These are phyloP conservation scores for Globisporangium cystogenes DNA, from an alignment of 352 stramenopile genomes.

Conservation along the genomic window DNA sequence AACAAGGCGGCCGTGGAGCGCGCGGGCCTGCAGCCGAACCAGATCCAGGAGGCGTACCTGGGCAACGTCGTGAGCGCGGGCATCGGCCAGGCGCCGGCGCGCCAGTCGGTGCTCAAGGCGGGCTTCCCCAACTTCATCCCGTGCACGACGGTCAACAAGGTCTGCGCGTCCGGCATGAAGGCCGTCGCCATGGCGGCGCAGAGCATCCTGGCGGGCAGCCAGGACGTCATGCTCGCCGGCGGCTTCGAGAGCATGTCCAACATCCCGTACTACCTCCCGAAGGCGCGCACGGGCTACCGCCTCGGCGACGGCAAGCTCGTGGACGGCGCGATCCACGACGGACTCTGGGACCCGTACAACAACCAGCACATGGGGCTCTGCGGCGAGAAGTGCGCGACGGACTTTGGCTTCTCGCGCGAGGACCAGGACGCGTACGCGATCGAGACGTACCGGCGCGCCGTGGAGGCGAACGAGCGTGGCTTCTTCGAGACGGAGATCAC, in stretches of 20 bases:
- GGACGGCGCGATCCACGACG: slow-evolving; percentile 93
- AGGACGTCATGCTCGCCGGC: slow-evolving; percentile 90
- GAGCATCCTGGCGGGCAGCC: slow-evolving; percentile 83
- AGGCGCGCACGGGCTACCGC: slow-evolving; percentile 88
- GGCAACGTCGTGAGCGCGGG: slow-evolving; percentile 97
- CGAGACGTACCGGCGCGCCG: slow-evolving; percentile 87
- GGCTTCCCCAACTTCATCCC: slow-evolving; percentile 90
- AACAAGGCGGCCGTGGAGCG: slow-evolving; percentile 84
- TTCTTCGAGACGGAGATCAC: slow-evolving; percentile 91
- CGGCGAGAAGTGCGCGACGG: slow-evolving; percentile 90
- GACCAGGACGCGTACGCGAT: slow-evolving; percentile 96
- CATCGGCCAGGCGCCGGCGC: slow-evolving; percentile 94
- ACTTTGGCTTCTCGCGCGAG: slow-evolving; percentile 35
- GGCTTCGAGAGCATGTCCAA: slow-evolving; percentile 99
- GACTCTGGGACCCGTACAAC: slow-evolving; percentile 97
- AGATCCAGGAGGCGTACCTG: slow-evolving; percentile 96
- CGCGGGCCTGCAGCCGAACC: slow-evolving; percentile 48
- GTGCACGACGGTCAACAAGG: slow-evolving; percentile 99
- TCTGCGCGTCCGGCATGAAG: slow-evolving; percentile 97
- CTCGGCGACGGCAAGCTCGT: slow-evolving; percentile 90
- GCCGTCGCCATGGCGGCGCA: slow-evolving; percentile 77
- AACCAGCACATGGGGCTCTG: slow-evolving; percentile 95
- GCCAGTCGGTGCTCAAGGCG: slow-evolving; percentile 91
- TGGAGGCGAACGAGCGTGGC: slow-evolving; percentile 70
- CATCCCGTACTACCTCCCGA: slow-evolving; percentile 95